Percentiles rank a stretch among this genome's conserved stretches.
phyloP scores from a whole-genome alignment of 108 stramenopile genomes.

The Fragilaria radians region DNA sequence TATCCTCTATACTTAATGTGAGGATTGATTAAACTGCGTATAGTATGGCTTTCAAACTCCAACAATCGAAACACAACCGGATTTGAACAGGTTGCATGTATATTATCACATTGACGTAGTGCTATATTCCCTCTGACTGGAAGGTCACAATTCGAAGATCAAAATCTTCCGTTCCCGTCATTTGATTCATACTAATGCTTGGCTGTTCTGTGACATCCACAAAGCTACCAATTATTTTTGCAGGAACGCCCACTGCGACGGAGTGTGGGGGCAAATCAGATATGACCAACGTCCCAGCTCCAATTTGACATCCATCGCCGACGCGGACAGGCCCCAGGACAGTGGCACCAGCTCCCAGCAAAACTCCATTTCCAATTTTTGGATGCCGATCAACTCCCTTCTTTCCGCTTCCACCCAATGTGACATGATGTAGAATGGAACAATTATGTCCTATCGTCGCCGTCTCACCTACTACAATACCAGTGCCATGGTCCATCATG shows the following conservation, averaged over 20 bases:
- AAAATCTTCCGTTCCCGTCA: constrained; percentile 33
- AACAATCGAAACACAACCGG: no score
- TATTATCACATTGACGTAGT: no score
- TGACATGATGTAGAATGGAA: constrained; percentile 79
- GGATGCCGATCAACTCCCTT: constrained; percentile 81
- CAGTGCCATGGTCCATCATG: constrained; percentile 81
- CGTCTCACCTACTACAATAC: constrained; percentile 88
- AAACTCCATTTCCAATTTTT: constrained; percentile 74
- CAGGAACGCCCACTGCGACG: constrained; percentile 43
- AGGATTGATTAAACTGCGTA: no score
- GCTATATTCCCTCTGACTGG: no score
- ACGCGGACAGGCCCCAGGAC: constrained; percentile 71
- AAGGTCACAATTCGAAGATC: no score
- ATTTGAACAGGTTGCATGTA: no score
- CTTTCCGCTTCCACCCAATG: constrained; percentile 81
- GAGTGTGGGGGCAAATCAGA: constrained; percentile 53
- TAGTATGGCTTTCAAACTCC: no score
- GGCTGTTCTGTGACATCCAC: constrained; percentile 64
- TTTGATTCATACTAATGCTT: constrained; percentile 58
- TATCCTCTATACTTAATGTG: no score
- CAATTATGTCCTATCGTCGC: constrained; percentile 74
- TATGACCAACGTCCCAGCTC: constrained; percentile 77
- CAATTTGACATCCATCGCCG: constrained; percentile 60
- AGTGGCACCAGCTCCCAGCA: constrained; percentile 78
- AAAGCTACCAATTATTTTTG: constrained; percentile 66